Evolutionary conservation across 2,329 filamentous ascomycete species (phyloP).

Genomic region (Coleophoma cylindrospora): DNA sequence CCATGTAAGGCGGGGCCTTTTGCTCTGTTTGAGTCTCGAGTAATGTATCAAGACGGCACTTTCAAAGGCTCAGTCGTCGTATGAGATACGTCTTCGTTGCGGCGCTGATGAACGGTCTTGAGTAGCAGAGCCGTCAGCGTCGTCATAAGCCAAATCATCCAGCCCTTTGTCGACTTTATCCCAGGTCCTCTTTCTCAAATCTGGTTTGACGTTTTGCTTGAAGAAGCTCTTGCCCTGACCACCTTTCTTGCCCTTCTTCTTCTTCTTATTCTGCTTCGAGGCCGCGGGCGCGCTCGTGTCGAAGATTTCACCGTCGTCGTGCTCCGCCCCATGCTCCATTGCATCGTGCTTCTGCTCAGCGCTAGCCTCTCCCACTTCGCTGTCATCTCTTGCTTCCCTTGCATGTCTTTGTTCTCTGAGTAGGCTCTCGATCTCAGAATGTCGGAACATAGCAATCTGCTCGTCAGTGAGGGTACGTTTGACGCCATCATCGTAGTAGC

Average conservation of each 20-base stretch:
- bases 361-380: background rate
- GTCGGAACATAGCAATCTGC: constrained; percentile 84
- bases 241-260: constrained; percentile 4
- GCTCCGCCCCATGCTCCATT: background rate
- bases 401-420: constrained; percentile 43
- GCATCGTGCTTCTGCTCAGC: background rate
- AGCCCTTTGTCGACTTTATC: constrained; percentile 59
- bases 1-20: background rate
- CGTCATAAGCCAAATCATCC: constrained; percentile 56
- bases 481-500: constrained; percentile 80
- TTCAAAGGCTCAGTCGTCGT: constrained; percentile 34
- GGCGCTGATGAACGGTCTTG: constrained; percentile 21
- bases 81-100: constrained; percentile 41
- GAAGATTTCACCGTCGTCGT: constrained; percentile 14
- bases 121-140: constrained; percentile 25
- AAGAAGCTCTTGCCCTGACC: constrained; percentile 24
- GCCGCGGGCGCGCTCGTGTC: constrained; percentile 4
- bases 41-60: background rate
- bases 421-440: constrained; percentile 76
- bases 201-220: constrained; percentile 44
- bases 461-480: constrained; percentile 89
- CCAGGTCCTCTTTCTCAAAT: constrained; percentile 63
- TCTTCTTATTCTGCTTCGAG: constrained; percentile 5
- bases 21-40: background rate
- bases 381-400: constrained; percentile 11